These are phyloP conservation scores for Xerocomellus chrysenteron DNA, from an alignment of 768 basidiomycete species.

Conservation along the genomic window DNA sequence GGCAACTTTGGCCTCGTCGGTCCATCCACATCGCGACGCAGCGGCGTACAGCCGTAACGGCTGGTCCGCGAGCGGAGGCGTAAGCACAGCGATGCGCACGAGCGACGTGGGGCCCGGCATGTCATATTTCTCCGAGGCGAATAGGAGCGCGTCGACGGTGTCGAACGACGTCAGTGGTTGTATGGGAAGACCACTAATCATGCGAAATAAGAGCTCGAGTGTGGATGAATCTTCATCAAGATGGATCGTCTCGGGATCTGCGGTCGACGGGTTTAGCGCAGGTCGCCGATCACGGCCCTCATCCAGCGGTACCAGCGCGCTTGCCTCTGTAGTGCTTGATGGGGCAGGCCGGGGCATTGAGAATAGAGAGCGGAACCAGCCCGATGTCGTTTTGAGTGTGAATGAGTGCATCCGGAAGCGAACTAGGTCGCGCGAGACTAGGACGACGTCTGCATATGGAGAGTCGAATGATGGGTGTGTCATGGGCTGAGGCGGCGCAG, in stretches of 20 bases:
- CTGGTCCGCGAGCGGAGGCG: constrained; percentile 47
- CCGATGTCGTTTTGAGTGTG: constrained; percentile 59
- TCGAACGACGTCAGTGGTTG: constrained; percentile 50
- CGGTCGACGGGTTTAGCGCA: constrained; percentile 10
- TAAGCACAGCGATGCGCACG: constrained; percentile 55
- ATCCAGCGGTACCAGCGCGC: background rate
- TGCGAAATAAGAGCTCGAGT: constrained; percentile 56
- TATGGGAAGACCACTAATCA: constrained; percentile 60
- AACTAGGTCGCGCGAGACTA: constrained; percentile 48
- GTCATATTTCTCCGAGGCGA: constrained; percentile 68
- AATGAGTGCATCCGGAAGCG: constrained; percentile 59
- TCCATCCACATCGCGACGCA: constrained; percentile 60
- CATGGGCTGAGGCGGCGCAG: constrained; percentile 7
- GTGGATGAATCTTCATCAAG: constrained; percentile 57
- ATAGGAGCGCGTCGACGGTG: constrained; percentile 54
- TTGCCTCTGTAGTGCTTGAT: background rate
- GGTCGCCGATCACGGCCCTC: background rate
- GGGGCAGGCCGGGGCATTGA: constrained; percentile 45
- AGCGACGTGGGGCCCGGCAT: constrained; percentile 65
- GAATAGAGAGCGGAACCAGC: constrained; percentile 58
- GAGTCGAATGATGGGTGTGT: constrained; percentile 53
- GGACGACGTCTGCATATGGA: constrained; percentile 53
- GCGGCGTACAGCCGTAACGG: constrained; percentile 54
- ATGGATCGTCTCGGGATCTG: constrained; percentile 42
- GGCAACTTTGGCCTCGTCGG: constrained; percentile 51